Base-by-base conservation (phyloP, 2,329 filamentous ascomycete genomes). In the Alternaria hordeiaustralica region DNA sequence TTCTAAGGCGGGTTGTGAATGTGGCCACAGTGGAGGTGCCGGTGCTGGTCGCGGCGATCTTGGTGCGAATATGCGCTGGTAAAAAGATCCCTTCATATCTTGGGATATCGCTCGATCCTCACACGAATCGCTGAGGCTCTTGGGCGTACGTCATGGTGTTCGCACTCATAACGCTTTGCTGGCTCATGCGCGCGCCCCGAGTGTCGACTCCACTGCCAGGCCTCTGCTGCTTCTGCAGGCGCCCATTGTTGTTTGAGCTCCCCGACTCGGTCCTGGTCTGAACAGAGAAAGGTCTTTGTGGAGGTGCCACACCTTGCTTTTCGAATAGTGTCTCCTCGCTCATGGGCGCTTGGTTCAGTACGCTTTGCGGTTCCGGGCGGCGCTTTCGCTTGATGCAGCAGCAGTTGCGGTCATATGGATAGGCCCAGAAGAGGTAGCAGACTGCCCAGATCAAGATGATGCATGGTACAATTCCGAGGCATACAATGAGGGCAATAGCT, bases 381-480 rank as follows among this genome's bases (percentile, higher is more conserved):
- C 61, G 70, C 66, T 71, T 72, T 57, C 70, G 68, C 25, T 65
- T 70, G 20, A 64, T 67, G 66, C 72, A 74, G 50, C 71, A 74
- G 58, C 71, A 73, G 56, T 67, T 71, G 44, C 72, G 72, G 15
- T 65, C 64, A 11, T 67, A 64, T 45, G 68, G 61, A 50, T 74
- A 74, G 55, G 66, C 67, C 62, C 71, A 73, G n/a, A 78, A 68
- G 6, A 75, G 70, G 66, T 71, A 78, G 26, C 70, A 58, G 25
- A 73, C 71, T 5, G 72, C 64, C 61, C 71, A 73, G 53, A 70
- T 62, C 25, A 72, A 56, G 25, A 71, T 65, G 41, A 76, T 65
- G 50, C 68, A 66, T 18, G 74, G 74, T 13, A 77, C 47, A 12
- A 75, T 56, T 50, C 71, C 73, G 8, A 76, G 49, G 23, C 68